Base-by-base conservation (phyloP, 495 filamentous ascomycete species). In the Pseudevernia furfuracea region DNA sequence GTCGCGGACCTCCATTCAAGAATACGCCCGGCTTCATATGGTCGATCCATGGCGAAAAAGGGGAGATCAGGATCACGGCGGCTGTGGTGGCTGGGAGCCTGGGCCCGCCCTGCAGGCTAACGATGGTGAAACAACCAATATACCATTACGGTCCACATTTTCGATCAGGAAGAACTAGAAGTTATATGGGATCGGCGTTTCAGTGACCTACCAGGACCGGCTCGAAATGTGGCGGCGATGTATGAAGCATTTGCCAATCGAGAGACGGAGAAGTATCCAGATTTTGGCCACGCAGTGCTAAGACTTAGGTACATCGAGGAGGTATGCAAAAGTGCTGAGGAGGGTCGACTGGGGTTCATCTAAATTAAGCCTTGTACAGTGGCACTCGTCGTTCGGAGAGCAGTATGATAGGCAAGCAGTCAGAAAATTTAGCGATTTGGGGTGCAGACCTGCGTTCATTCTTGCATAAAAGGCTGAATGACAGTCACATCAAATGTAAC, bases 1-100 rank as follows among this genome's bases (percentile, higher is more conserved):
- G 82, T 15, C 75, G 73, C n/a, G 82, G 81, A 1, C 72, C 75
- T 58, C 72, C 79, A 3, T 83, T 83, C 64, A 75, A 77, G 0
- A 78, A 77, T 2, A 75, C 76, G 1, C 76, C 77, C 3, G 78
- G 74, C 1, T 73, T 84, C 19, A 66, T 76, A 23, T 87, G 84
- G 85, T 73, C 69, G 0, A 82, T 88, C 53, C 74, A 77, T 39
- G 82, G 84, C 57, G 75, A 79, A 34, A 80, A 78, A 66, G 84
- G 84, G 8, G 81, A 85, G 71, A 78, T 86, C 23, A 72, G 76
- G 28, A 69, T 86, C 25, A 74, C 76, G 1, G 74, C 74, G 1
- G 56, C 61, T n/a, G n/a, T n/a, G n/a, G n/a, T n/a, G n/a, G n/a
- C n/a, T n/a, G n/a, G n/a, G n/a, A n/a, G n/a, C n/a, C n/a, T 15